A percentile compares a stretch with the other conserved stretches of the same genome.
Conservation (phyloP, 352 stramenopile genomes). For the Pythium aquatile region DNA sequence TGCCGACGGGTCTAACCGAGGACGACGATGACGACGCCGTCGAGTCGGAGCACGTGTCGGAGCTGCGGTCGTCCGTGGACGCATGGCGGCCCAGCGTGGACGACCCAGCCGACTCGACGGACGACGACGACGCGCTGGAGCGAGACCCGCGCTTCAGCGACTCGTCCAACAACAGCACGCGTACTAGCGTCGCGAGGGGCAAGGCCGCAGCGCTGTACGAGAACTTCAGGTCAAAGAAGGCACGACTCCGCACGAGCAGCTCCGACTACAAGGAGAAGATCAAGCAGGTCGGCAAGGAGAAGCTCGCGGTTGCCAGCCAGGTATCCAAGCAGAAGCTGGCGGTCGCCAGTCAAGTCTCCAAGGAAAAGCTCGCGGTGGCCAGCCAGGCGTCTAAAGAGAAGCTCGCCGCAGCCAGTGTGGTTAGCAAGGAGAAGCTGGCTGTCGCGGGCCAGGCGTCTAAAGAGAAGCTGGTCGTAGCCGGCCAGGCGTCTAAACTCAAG, state of each 20-base stretch:
- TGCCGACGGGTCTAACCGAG: conserved; percentile 15
- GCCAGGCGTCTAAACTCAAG: conserved; percentile 28
- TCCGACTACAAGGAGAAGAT: conserved; percentile 27
- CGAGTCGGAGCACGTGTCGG: conserved; percentile 6
- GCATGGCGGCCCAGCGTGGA: conserved; percentile 26
- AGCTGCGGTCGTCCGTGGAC: conserved; percentile 23
- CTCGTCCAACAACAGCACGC: neutral
- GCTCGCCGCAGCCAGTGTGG: conserved; percentile 13
- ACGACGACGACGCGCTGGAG: conserved; percentile 12
- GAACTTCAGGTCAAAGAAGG: conserved; percentile 21
- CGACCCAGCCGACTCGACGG: conserved; percentile 18
- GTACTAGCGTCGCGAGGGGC: conserved; percentile 11
- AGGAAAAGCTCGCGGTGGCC: conserved; percentile 21
- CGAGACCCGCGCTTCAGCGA: neutral
- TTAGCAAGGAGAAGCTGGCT: conserved; percentile 19
- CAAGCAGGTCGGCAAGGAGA: conserved; percentile 6
- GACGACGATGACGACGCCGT: conserved; percentile 11
- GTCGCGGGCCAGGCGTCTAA: conserved; percentile 25
- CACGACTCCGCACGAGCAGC: conserved; percentile 22
- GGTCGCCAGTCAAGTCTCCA: conserved; percentile 23
- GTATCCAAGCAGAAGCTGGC: conserved; percentile 17
- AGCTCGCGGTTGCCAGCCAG: conserved; percentile 8
- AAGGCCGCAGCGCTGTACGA: conserved; percentile 21
- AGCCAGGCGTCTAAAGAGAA: conserved; percentile 19
- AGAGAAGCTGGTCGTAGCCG: conserved; percentile 20